A percentile compares a stretch with the other conserved stretches of the same genome.
Conservation (phyloP, 805 yeast genomes). For the Nakazawaea ishiwadae region DNA sequence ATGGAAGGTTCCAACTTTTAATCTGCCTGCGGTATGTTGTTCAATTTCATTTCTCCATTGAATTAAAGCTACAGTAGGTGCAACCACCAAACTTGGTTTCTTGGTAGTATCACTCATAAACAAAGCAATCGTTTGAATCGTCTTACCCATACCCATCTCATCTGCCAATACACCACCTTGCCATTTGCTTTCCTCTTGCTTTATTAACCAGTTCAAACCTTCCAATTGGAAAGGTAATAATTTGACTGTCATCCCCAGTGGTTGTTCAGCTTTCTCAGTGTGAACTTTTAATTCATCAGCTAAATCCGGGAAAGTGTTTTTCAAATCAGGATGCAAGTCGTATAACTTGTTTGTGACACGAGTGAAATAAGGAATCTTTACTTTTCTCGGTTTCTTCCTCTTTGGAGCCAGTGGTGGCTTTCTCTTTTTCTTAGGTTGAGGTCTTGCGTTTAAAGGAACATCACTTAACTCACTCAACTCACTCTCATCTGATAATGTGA, state of each 20-base stretch:
- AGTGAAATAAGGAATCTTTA: conserved; percentile 63
- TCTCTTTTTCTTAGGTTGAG: conserved; percentile 16
- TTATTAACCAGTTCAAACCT: conserved; percentile 84
- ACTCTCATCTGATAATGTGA: conserved; percentile 17
- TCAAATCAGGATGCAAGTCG: conserved; percentile 74
- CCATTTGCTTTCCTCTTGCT: conserved; percentile 76
- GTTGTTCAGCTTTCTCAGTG: conserved; percentile 59
- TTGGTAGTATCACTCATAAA: conserved; percentile 64
- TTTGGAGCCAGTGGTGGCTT: conserved; percentile 18
- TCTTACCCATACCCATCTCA: conserved; percentile 99
- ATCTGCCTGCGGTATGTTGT: conserved; percentile 67
- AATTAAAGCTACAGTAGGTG: conserved; percentile 98
- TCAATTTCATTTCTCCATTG: conserved; percentile 96
- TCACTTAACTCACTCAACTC: conserved; percentile 17
- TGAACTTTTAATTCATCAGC: conserved; percentile 39
- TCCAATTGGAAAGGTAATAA: conserved; percentile 90
- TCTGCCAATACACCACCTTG: conserved; percentile 94
- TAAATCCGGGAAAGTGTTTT: conserved; percentile 65
- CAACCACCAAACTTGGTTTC: conserved; percentile 83
- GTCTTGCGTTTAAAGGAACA: conserved; percentile 11
- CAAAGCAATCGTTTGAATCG: conserved; percentile 91
- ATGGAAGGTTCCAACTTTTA: conserved; percentile 73
- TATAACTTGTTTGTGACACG: conserved; percentile 64
- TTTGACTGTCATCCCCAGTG: conserved; percentile 66
- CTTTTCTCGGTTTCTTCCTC: conserved; percentile 22